These are phyloP conservation scores for Venturia pyrina DNA, from an alignment of 2,329 filamentous ascomycete genomes.

Conservation along the genomic window DNA sequence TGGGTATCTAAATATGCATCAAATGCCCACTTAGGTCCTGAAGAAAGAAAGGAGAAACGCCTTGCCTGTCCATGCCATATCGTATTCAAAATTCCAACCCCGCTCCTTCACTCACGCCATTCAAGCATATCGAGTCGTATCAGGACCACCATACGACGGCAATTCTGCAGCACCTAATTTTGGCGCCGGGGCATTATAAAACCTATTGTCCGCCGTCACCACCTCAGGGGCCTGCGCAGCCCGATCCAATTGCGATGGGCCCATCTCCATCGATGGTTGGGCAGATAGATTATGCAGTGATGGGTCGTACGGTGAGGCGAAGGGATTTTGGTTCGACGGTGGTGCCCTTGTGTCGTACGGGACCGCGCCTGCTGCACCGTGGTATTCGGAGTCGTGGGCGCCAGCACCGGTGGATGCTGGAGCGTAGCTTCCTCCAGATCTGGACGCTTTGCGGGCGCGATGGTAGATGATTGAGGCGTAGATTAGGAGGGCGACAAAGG, in stretches of 20 bases:
- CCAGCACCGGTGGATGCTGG: slow-evolving; percentile 16
- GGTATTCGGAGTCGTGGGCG: slow-evolving; percentile 16
- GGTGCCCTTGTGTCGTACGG: not conserved
- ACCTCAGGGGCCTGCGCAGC: not conserved
- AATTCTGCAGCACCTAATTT: not conserved
- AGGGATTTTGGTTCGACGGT: not conserved
- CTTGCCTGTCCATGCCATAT: not conserved
- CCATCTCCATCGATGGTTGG: not conserved
- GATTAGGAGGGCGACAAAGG: slow-evolving; percentile 29
- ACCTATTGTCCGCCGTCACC: not conserved
- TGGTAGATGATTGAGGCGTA: slow-evolving; percentile 29
- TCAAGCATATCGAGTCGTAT: not conserved
- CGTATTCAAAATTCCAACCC: not conserved
- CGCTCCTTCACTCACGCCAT: not conserved
- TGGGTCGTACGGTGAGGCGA: not conserved
- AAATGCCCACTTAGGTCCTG: not conserved
- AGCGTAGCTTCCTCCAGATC: slow-evolving; percentile 23
- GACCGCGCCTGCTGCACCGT: not conserved
- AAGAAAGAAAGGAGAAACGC: too few species aligned
- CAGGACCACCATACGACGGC: not conserved
- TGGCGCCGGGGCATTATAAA: not conserved
- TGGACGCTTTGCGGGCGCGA: slow-evolving; percentile 25
- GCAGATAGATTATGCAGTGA: not conserved
- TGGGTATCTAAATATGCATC: not conserved
- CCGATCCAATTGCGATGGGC: not conserved